phyloP scores from a whole-genome alignment of 331 rosid species.

The Acacia concinna region DNA sequence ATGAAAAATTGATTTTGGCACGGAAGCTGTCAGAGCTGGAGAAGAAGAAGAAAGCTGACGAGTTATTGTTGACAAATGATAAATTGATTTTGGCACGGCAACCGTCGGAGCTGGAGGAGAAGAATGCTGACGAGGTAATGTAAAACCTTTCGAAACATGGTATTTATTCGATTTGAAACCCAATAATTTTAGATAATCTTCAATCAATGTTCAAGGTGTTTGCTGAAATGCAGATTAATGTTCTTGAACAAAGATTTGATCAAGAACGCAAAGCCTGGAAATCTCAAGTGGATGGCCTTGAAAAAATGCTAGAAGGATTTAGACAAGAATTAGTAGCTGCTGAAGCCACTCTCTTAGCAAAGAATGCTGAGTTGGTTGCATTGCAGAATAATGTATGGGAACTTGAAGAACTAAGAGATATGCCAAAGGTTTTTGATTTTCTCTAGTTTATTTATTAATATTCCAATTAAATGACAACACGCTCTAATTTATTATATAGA shows the following conservation, averaged over 20 bases:
- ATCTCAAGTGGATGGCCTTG: conserved; percentile 58
- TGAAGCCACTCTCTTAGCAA: conserved; percentile 57
- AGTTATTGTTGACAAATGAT: conserved; percentile 65
- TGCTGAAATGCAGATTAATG: conserved; percentile 56
- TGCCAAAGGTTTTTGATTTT: conserved; percentile 72
- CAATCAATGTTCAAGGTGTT: conserved; percentile 21
- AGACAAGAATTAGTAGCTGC: conserved; percentile 54
- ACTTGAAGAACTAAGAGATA: conserved; percentile 84
- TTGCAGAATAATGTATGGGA: conserved; percentile 70
- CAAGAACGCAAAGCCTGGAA: conserved; percentile 59
- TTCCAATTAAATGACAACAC: background rate
- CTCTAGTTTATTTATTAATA: background rate
- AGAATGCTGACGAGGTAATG: conserved; percentile 64
- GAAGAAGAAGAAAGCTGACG: conserved; percentile 60
- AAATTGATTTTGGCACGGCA: conserved; percentile 58
- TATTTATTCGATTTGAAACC: background rate
- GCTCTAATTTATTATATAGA: too few relatives aligned
- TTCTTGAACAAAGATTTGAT: conserved; percentile 49
- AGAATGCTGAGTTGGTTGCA: conserved; percentile 66
- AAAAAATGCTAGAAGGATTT: conserved; percentile 55
- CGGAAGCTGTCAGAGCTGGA: conserved; percentile 54
- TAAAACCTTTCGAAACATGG: conserved; percentile 17
- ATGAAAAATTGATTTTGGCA: conserved; percentile 60
- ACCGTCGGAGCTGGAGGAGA: conserved; percentile 55
- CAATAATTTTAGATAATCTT: conserved; percentile 9